phyloP scores from a whole-genome alignment of 176 grass and related monocot genomes.

The Avena eriantha region DNA sequence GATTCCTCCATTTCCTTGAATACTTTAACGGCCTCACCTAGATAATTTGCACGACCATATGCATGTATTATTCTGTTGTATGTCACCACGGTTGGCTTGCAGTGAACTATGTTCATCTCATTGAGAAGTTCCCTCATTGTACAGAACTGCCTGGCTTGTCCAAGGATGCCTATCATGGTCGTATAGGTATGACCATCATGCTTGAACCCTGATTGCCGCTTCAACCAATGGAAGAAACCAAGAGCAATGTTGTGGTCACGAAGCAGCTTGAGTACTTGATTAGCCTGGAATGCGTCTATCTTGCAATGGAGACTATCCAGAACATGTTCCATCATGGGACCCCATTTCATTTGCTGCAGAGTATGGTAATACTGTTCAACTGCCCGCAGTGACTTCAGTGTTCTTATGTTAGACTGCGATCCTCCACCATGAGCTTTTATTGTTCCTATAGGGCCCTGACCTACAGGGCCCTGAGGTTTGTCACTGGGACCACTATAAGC shows the following conservation, averaged over 20 bases:
- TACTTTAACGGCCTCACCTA: constrained; percentile 74
- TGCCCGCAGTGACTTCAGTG: constrained; percentile 57
- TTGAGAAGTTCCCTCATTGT: constrained; percentile 79
- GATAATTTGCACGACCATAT: constrained; percentile 92
- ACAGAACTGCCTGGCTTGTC: constrained; percentile 83
- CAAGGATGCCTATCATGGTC: constrained; percentile 96
- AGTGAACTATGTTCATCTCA: constrained; percentile 76
- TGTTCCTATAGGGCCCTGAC: constrained; percentile 46
- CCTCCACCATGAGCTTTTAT: constrained; percentile 56
- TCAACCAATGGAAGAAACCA: constrained; percentile 94
- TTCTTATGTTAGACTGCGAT: constrained; percentile 54
- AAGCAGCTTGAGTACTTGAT: constrained; percentile 93
- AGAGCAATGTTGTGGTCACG: constrained; percentile 71
- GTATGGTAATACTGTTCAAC: constrained; percentile 89
- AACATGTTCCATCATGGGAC: constrained; percentile 70
- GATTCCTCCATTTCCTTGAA: constrained; percentile 89
- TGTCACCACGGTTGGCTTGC: constrained; percentile 88
- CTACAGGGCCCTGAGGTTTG: constrained; percentile 52
- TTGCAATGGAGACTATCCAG: constrained; percentile 78
- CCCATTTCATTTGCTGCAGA: constrained; percentile 88
- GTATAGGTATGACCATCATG: constrained; percentile 97
- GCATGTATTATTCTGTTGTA: constrained; percentile 96
- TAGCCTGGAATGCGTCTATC: constrained; percentile 81
- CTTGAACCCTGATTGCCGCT: constrained; percentile 81
- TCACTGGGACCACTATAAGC: constrained; percentile 50